Evolutionary conservation across 352 stramenopile genomes (phyloP).

Genomic region (Blastocystis sp.): DNA sequence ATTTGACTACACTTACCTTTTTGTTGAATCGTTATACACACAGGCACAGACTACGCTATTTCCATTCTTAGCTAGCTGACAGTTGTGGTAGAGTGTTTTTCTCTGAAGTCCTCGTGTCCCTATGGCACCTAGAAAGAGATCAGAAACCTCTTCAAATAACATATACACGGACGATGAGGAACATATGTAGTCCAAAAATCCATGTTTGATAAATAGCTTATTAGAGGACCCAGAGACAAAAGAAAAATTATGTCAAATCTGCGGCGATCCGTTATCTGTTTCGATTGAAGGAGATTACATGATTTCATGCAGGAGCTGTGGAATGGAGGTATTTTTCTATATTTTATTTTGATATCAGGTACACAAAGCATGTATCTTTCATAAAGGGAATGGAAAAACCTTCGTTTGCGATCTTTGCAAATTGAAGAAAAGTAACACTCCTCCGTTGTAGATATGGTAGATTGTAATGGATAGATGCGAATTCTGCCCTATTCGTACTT

Average conservation of each 20-base stretch:
- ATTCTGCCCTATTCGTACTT: slow-evolving; percentile 31
- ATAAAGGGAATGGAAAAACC: background rate
- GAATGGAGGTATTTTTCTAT: background rate
- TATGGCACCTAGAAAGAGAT: too few species aligned
- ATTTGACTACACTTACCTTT: too few species aligned
- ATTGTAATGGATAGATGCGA: slow-evolving; percentile 4
- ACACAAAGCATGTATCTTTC: slow-evolving; percentile 32
- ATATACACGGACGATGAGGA: too few species aligned
- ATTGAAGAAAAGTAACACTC: background rate
- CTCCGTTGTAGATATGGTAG: background rate
- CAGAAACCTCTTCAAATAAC: too few species aligned
- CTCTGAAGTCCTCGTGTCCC: too few species aligned
- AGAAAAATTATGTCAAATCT: slow-evolving; percentile 12
- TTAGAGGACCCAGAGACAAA: background rate
- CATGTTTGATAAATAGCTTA: background rate
- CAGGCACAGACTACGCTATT: too few species aligned
- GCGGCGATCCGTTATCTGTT: background rate
- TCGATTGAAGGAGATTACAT: slow-evolving; percentile 2
- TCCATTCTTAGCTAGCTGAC: too few species aligned
- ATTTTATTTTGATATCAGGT: background rate
- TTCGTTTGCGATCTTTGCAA: slow-evolving; percentile 59
- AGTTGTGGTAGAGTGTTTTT: too few species aligned
- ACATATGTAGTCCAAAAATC: too few species aligned
- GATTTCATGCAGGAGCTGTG: background rate
- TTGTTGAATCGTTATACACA: too few species aligned